These are phyloP conservation scores for Boletus pseudo-olivaceus DNA, from an alignment of 768 basidiomycete genomes.

Conservation along the genomic window DNA sequence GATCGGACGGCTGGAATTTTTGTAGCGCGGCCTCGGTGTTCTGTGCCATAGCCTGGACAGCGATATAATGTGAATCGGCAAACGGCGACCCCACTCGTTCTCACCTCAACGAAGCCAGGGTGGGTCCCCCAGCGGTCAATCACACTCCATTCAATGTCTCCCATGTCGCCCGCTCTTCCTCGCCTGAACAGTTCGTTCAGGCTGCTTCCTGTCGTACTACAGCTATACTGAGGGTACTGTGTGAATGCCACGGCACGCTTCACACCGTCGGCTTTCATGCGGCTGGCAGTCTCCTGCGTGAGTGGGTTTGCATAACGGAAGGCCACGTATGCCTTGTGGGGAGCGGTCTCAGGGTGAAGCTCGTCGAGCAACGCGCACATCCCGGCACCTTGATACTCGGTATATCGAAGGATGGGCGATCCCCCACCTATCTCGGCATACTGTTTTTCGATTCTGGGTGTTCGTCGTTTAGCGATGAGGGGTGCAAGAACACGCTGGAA, in stretches of 20 bases:
- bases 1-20: constrained; percentile 68
- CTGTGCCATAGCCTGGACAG: constrained; percentile 77
- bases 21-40: constrained; percentile 80
- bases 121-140: constrained; percentile 98
- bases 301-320: constrained; percentile 93
- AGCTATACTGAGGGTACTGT: constrained; percentile 98
- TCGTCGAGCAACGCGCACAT: constrained; percentile 93
- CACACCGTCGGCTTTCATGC: constrained; percentile 89
- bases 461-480: constrained; percentile 80
- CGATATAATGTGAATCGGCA: constrained; percentile 1
- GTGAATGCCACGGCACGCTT: constrained; percentile 92
- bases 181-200: constrained; percentile 85
- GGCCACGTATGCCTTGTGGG: constrained; percentile 94
- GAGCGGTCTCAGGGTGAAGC: constrained; percentile 87
- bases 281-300: constrained; percentile 74
- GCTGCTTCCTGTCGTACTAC: constrained; percentile 96
- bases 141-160: constrained; percentile 88
- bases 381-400: constrained; percentile 79
- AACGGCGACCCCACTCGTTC: constrained; percentile 16
- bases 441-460: constrained; percentile 91
- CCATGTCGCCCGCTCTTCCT: constrained; percentile 58
- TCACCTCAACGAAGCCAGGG: constrained; percentile 88
- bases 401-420: constrained; percentile 91
- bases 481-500: constrained; percentile 89
- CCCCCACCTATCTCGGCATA: constrained; percentile 95